Evolutionary conservation across 176 grass and related monocot genomes (phyloP).

Genomic region (Aegilops tauschii): DNA sequence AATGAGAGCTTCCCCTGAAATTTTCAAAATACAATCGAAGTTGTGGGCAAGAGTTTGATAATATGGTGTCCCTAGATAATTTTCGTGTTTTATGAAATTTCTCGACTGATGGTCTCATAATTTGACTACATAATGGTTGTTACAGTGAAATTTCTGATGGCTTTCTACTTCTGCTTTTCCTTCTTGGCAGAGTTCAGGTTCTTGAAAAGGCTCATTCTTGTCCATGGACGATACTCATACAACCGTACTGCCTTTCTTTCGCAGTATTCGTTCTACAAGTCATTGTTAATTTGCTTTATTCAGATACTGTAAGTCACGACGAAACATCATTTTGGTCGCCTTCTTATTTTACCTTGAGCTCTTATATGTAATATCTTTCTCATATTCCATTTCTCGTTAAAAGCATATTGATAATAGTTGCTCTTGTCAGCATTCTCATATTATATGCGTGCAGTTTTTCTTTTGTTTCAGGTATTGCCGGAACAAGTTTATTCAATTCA

Average conservation of each 20-base stretch:
- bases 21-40: background rate
- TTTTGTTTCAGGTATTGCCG: conserved; percentile 93
- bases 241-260: conserved; percentile 95
- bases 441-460: conserved; percentile 72
- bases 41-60: background rate
- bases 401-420: conserved; percentile 14
- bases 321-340: background rate
- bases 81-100: background rate
- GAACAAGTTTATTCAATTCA: conserved; percentile 96
- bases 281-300: conserved; percentile 96
- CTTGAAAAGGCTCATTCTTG: conserved; percentile 91
- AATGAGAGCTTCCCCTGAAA: background rate
- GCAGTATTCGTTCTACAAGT: conserved; percentile 99
- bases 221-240: conserved; percentile 96
- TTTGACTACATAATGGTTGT: background rate
- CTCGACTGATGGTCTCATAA: background rate
- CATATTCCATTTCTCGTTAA: background rate
- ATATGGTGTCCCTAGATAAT: background rate
- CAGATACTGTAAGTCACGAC: conserved; percentile 88
- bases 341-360: conserved; percentile 20
- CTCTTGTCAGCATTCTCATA: conserved; percentile 29
- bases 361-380: background rate
- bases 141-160: conserved; percentile 3
- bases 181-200: conserved; percentile 85
- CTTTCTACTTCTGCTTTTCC: conserved; percentile 6